Evolutionary conservation across 805 yeast species (phyloP), one percentile per base, ranked within the genome.

Genomic region (Starmera pachycereana): DNA sequence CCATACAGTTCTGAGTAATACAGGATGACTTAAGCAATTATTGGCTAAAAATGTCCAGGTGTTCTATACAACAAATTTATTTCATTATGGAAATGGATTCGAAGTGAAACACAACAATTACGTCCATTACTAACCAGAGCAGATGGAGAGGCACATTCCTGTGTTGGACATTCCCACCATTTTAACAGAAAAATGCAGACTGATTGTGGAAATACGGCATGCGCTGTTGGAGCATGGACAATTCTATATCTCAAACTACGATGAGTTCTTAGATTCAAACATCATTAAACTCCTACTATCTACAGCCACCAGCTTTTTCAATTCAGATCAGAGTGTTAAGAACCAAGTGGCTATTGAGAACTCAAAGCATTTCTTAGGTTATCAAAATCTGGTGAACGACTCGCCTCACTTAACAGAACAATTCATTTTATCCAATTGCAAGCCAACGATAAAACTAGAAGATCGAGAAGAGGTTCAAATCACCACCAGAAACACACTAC

Each of bases 211-310:
- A 12, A 48, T 67, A 35, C 53, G 61, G 34, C 54, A 63, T 43
- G 70, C 71, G 0, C 41, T 65, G 28, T 54, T 66, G 16, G 58
- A 66, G 30, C 63, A 62, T 12, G 72, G 72, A 13, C 65, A 64
- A 41, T 50, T 68, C 18, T 50, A 63, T 12, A 46, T 67, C 16
- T 50, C 47, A 25, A 61, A 65, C 48, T 48, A 40, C 18, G 69
- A 65, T 8, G 37, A 28, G 12, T 8, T 67, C 61, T 6, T 35
- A 38, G 32, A 40, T 38, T 22, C 46, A 47, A 36, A 66, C 58
- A 29, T 58, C 2, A 12, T 66, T n/a, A 36, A 28, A 4, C 54
- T 48, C 5, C 50, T 68, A 32, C 51, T 50, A 22, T 29, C 41
- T 45, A n/a, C 57, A 63, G 39, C 41, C 65, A 0, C 29, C 44